Evolutionary conservation across 805 yeast genomes (phyloP).

Genomic region (Yarrowia keelungensis): DNA sequence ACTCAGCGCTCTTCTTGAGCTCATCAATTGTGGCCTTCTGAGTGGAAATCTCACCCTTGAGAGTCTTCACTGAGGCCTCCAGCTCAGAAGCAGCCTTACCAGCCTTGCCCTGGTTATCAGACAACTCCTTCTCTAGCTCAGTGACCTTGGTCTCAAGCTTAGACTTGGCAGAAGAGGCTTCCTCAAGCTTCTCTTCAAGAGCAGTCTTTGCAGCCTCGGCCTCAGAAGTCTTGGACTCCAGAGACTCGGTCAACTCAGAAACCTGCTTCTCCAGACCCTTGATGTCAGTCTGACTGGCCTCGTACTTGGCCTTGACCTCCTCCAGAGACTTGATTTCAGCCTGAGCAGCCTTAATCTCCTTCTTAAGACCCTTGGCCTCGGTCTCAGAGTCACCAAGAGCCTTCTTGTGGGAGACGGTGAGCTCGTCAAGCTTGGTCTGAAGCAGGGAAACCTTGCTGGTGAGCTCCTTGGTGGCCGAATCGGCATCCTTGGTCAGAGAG

Average conservation of each 20-base stretch:
- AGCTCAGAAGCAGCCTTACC: conserved; percentile 29
- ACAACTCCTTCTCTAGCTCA: conserved; percentile 34
- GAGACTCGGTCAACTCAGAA: conserved; percentile 15
- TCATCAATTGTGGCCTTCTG: conserved; percentile 15
- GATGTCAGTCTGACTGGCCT: conserved; percentile 10
- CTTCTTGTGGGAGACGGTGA: conserved; percentile 18
- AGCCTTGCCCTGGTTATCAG: conserved; percentile 14
- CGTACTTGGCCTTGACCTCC: conserved; percentile 31
- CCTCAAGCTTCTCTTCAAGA: conserved; percentile 23
- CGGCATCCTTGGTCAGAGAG: conserved; percentile 32
- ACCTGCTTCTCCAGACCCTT: conserved; percentile 32
- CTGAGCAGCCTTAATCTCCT: conserved; percentile 19
- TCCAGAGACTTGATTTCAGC: conserved; percentile 18
- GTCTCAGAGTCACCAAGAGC: conserved; percentile 24
- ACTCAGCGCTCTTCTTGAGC: conserved; percentile 38
- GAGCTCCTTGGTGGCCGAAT: conserved; percentile 38
- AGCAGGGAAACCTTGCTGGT: conserved; percentile 10
- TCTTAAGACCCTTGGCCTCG: conserved; percentile 31
- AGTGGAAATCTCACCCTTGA: conserved; percentile 11
- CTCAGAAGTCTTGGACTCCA: conserved; percentile 23
- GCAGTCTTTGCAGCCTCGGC: not conserved
- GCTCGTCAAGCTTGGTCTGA: conserved; percentile 37
- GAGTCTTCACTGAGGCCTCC: conserved; percentile 13
- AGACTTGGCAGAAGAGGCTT: conserved; percentile 1
- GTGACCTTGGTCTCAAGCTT: conserved; percentile 30